Evolutionary conservation across 768 basidiomycete species (phyloP), one percentile per base, ranked within the genome.

Genomic region (Leccinellum rugosiceps): DNA sequence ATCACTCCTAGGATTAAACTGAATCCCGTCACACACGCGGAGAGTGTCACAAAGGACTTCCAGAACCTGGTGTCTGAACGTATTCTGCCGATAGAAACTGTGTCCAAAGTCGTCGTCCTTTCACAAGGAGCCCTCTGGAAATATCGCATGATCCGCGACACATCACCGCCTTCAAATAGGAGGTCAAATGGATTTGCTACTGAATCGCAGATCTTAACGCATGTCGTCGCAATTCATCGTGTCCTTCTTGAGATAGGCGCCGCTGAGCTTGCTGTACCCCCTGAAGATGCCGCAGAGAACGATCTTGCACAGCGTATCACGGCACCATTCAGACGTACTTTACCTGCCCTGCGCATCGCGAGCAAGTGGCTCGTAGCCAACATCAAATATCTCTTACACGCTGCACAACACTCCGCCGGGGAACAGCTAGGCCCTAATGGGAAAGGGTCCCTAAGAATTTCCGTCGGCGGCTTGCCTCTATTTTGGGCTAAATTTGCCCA

Each of bases 291-390:
- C 6, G 74, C 76, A 26, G 80, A 83, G 59, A 72, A 78, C 35
- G 85, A 87, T 67, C 77, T 93, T 13, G 90, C 90, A 5, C 87
- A 89, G 70, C 80, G 82, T 23, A 97, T 99, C 66, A 89, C 90
- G 2, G 94, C 94, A 1, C 80, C 83, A 13, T 88, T 98, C 59
- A 80, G 96, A 49, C 82, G 97, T 28, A 87, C 89, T 6, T 76
- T 98, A 6, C 94, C 94, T 5, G 87, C 92, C 6, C 75, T 98
- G 32, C 84, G 96, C 19, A 86, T 98, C 55, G 85, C 88, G 5
- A 87, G 86, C 65, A 95, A 94, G 69, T 99, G 97, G 97, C 70
- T 98, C 13, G 77, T 81, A 30, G 84, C 84, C 4, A 92, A 98
- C 68, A 72, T 84, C 63, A 83, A 82, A 58, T 90, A 91, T 61